A percentile compares a stretch with the other conserved stretches of the same genome.
These are phyloP conservation scores for Dianthus caryophyllus DNA, from an alignment of 148 eudicot genomes.

Conservation along the genomic window DNA sequence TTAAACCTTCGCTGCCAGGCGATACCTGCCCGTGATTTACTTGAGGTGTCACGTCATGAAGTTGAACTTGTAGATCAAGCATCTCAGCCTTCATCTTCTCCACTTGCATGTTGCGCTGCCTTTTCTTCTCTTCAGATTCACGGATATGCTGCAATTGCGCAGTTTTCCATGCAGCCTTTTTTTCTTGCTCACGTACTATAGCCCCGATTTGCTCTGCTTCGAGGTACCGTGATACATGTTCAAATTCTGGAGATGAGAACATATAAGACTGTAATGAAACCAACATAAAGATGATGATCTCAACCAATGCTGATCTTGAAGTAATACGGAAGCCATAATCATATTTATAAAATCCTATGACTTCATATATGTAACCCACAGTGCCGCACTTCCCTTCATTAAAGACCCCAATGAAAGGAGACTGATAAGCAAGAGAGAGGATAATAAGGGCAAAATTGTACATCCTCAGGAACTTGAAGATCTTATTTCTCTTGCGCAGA, in stretches of 20 bases:
- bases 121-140: constrained; percentile 80
- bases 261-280: constrained; percentile 92
- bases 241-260: constrained; percentile 92
- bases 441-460: constrained; percentile 88
- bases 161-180: constrained; percentile 96
- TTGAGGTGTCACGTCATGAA: constrained; percentile 53
- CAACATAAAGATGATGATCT: constrained; percentile 78
- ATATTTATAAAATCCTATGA: constrained; percentile 91
- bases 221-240: constrained; percentile 89
- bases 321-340: constrained; percentile 95
- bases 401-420: constrained; percentile 81
- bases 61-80: constrained; percentile 92
- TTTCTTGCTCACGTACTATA: constrained; percentile 92
- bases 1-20: constrained; percentile 57
- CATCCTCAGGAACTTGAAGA: constrained; percentile 85
- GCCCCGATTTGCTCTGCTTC: constrained; percentile 99
- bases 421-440: constrained; percentile 94
- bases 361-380: constrained; percentile 74
- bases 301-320: constrained; percentile 96
- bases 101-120: constrained; percentile 90
- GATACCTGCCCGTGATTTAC: constrained; percentile 38
- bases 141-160: constrained; percentile 87
- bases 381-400: constrained; percentile 82
- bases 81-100: constrained; percentile 99
- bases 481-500: constrained; percentile 81